Evolutionary conservation across 257 asterid genomes (phyloP).

Genomic region (Cynanchum wilfordii): DNA sequence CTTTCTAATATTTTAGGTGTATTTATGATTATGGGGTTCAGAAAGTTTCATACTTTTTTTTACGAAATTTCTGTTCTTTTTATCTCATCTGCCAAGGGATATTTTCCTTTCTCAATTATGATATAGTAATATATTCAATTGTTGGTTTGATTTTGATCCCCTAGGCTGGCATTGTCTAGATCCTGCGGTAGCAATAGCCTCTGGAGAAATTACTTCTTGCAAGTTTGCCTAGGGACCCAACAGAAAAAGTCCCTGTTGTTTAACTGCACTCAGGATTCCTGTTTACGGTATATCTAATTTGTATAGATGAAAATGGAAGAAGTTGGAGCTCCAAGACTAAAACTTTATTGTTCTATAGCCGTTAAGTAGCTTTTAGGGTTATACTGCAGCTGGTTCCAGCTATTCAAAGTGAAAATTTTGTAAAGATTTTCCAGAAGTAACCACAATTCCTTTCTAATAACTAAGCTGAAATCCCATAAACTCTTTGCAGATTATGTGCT

Average conservation of each 20-base stretch:
- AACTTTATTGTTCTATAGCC: neutral
- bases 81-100: neutral
- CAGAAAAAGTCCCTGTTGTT: neutral
- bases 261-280: neutral
- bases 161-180: neutral
- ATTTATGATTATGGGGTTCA: no score
- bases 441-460: no score
- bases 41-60: neutral
- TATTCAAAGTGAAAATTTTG: neutral
- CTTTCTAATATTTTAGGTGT: neutral
- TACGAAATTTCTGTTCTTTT: neutral
- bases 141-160: neutral
- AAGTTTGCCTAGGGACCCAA: neutral
- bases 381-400: neutral
- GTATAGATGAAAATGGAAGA: neutral
- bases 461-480: neutral
- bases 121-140: neutral
- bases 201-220: neutral
- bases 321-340: neutral
- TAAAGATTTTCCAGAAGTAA: no score
- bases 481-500: conserved; percentile 75
- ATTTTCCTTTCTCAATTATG: neutral
- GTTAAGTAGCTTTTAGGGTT: neutral
- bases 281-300: neutral
- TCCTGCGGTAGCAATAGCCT: neutral